Percentiles rank a stretch among this genome's conserved stretches.
These are phyloP conservation scores for Microbotryum violaceum DNA, from an alignment of 1,284 basidiomycete species.

Conservation along the genomic window DNA sequence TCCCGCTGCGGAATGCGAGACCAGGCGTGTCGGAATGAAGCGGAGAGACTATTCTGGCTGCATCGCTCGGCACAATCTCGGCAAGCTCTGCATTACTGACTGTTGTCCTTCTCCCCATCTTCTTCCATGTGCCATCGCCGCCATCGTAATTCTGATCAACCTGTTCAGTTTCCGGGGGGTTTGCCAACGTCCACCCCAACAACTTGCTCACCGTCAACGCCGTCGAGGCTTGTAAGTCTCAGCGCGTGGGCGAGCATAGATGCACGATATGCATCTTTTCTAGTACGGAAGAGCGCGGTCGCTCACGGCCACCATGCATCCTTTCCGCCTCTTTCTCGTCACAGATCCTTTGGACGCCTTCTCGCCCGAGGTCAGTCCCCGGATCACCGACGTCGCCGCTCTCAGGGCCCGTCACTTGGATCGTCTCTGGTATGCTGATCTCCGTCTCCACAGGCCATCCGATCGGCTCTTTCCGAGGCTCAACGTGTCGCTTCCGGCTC, in stretches of 20 bases:
- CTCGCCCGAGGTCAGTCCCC: constrained; percentile 62
- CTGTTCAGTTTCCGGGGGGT: constrained; percentile 81
- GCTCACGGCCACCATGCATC: too few species aligned
- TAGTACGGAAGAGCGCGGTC: background rate
- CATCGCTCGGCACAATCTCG: background rate
- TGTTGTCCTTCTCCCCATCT: background rate
- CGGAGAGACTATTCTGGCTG: background rate
- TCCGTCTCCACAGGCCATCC: constrained; percentile 61
- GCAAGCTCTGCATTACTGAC: background rate
- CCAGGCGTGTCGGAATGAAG: background rate
- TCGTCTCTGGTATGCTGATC: background rate
- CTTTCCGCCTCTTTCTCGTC: background rate
- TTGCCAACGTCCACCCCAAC: constrained; percentile 95
- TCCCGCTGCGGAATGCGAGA: too few species aligned
- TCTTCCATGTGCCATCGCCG: background rate
- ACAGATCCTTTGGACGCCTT: constrained; percentile 74
- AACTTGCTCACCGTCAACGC: constrained; percentile 96
- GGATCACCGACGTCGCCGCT: constrained; percentile 13
- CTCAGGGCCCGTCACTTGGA: background rate
- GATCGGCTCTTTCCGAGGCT: constrained; percentile 82
- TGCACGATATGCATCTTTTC: background rate
- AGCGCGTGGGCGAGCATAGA: too few species aligned
- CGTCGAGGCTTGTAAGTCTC: constrained; percentile 65
- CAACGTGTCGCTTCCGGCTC: constrained; percentile 70
- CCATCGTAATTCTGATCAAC: too few species aligned